phyloP scores from a whole-genome alignment of 2,329 filamentous ascomycete species.

The Pseudopyricularia cyperi region DNA sequence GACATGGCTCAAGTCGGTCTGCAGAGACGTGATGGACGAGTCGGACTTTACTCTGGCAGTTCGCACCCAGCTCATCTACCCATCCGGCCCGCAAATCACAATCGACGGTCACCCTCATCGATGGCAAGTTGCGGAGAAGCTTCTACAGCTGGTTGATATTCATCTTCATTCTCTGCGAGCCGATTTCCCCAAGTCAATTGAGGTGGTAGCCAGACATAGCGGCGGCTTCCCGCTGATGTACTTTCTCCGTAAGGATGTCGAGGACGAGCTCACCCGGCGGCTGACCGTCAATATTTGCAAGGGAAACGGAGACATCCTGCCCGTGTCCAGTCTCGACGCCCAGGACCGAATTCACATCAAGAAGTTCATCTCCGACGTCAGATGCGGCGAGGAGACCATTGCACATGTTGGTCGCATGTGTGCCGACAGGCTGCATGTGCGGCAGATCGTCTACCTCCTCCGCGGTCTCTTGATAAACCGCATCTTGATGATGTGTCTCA shows the following conservation, averaged over 20 bases:
- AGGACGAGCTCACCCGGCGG: conserved; percentile 25
- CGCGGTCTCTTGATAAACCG: conserved; percentile 49
- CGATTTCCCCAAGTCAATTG: conserved; percentile 26
- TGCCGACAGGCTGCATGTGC: conserved; percentile 16
- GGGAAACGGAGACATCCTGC: conserved; percentile 12
- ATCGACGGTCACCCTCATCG: conserved; percentile 40
- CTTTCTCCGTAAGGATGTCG: conserved; percentile 35
- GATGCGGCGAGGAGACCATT: background rate
- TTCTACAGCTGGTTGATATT: conserved; percentile 25
- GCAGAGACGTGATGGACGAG: conserved; percentile 53
- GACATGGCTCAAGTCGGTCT: conserved; percentile 30
- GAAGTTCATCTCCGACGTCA: conserved; percentile 7
- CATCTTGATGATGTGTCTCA: conserved; percentile 44
- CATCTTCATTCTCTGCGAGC: conserved; percentile 22
- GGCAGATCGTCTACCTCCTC: conserved; percentile 35
- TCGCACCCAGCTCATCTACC: conserved; percentile 45
- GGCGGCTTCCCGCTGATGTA: conserved; percentile 42
- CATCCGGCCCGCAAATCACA: conserved; percentile 30
- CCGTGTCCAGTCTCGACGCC: conserved; percentile 16
- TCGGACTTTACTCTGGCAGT: conserved; percentile 41
- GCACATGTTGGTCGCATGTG: conserved; percentile 8
- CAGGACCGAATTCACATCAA: conserved; percentile 10
- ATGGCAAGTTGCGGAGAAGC: conserved; percentile 30
- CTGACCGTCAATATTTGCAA: conserved; percentile 27
- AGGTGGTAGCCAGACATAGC: conserved; percentile 25